These are phyloP conservation scores for Urtica urens DNA, from an alignment of 306 rosid species.

Conservation along the genomic window DNA sequence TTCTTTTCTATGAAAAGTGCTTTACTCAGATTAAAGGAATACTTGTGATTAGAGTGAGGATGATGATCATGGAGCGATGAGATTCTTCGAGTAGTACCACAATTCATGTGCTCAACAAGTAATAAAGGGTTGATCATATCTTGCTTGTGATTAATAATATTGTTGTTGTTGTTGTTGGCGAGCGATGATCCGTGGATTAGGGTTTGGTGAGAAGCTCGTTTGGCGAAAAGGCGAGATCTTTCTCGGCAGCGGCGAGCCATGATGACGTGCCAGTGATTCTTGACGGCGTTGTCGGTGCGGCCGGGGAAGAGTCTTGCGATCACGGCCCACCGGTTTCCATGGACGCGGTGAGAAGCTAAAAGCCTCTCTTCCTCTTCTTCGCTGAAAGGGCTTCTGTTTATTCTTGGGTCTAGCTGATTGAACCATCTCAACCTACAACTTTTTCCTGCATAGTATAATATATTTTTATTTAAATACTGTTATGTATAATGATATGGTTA, in stretches of 20 bases:
- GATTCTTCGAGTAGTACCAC: conserved; percentile 8
- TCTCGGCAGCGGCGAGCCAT: conserved; percentile 70
- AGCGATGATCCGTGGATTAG: too few species aligned
- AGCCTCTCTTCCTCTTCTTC: conserved; percentile 88
- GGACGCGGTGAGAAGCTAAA: conserved; percentile 56
- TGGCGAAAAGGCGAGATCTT: conserved; percentile 41
- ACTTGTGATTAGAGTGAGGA: too few species aligned
- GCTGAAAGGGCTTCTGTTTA: conserved; percentile 68
- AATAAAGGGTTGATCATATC: too few species aligned
- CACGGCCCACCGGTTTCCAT: conserved; percentile 87
- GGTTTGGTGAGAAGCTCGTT: conserved; percentile 23
- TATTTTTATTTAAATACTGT: too few species aligned
- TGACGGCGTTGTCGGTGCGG: conserved; percentile 86
- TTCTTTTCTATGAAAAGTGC: conserved; percentile 1
- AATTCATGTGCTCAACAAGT: too few species aligned
- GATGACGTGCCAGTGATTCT: conserved; percentile 97
- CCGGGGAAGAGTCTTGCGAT: conserved; percentile 92
- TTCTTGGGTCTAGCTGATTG: conserved; percentile 88
- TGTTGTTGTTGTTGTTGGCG: conserved; percentile 7
- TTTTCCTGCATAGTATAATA: too few species aligned
- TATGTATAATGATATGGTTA: too few species aligned
- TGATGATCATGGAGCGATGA: too few species aligned
- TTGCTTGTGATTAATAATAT: background rate
- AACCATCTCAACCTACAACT: conserved; percentile 99
- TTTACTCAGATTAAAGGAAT: too few species aligned